Conservation (phyloP, 768 basidiomycete species). For the Russula dissimulans region DNA sequence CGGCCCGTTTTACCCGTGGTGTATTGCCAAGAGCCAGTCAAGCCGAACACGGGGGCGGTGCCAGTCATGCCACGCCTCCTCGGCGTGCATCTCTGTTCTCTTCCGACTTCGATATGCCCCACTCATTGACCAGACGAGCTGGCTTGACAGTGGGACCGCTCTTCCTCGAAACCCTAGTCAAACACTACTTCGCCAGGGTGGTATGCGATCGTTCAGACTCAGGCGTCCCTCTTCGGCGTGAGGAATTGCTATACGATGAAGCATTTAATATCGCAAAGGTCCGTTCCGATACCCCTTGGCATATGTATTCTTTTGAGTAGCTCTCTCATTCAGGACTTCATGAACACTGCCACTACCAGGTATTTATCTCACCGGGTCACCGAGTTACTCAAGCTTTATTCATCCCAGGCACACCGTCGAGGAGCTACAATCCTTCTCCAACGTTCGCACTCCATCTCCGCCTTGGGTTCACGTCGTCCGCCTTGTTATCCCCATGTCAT, state of each 20-base stretch:
- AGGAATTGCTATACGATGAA: constrained; percentile 76
- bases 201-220: constrained; percentile 2
- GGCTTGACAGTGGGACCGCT: constrained; percentile 63
- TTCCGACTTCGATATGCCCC: constrained; percentile 23
- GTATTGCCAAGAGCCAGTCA: too few relatives aligned
- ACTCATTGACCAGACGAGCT: constrained; percentile 52
- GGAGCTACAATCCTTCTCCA: constrained; percentile 73
- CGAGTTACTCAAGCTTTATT: neutral
- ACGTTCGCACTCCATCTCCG: constrained; percentile 74
- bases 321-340: constrained; percentile 46
- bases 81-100: too few relatives aligned
- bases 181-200: constrained; percentile 71
- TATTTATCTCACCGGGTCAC: constrained; percentile 29
- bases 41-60: too few relatives aligned
- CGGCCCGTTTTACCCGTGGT: too few relatives aligned
- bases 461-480: constrained; percentile 74
- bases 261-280: constrained; percentile 72
- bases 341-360: constrained; percentile 60
- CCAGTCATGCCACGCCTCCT: too few relatives aligned
- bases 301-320: neutral
- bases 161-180: constrained; percentile 68
- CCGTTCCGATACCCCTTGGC: constrained; percentile 15
- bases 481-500: constrained; percentile 61
- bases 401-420: constrained; percentile 67
- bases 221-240: constrained; percentile 38